Evolutionary conservation across 306 rosid species (phyloP).

Genomic region (Sechiopsis laciniata): DNA sequence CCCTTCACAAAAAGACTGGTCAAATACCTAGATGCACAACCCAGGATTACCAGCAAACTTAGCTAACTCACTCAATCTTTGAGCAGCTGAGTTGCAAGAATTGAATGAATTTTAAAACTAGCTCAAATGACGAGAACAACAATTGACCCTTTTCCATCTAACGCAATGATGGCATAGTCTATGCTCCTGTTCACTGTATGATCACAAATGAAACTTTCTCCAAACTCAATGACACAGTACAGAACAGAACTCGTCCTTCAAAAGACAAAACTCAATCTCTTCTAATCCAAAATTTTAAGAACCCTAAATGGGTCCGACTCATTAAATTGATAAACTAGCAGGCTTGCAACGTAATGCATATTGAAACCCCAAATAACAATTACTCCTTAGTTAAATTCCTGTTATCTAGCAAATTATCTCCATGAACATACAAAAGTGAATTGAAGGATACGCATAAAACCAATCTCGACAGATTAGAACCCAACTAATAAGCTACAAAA

Average conservation of each 20-base stretch:
- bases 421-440: not conserved
- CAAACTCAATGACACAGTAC: not conserved
- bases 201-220: not conserved
- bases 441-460: not conserved
- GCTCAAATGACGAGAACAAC: not conserved
- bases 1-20: not conserved
- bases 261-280: not conserved
- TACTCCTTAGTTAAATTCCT: not conserved
- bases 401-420: not conserved
- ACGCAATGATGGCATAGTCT: not conserved
- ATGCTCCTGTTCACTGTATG: no score
- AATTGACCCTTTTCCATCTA: not conserved
- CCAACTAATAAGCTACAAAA: constrained; percentile 1
- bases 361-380: not conserved
- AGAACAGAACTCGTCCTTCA: not conserved
- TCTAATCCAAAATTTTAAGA: not conserved
- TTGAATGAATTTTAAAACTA: not conserved
- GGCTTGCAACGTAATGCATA: not conserved
- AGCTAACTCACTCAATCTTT: not conserved
- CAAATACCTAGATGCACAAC: not conserved
- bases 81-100: not conserved
- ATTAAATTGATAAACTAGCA: not conserved
- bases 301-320: not conserved
- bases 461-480: not conserved
- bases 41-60: not conserved